Percentiles rank a stretch among this genome's conserved stretches.
Evolutionary conservation across 441 rosid genomes (phyloP).

Genomic region (Omphalea diandra): DNA sequence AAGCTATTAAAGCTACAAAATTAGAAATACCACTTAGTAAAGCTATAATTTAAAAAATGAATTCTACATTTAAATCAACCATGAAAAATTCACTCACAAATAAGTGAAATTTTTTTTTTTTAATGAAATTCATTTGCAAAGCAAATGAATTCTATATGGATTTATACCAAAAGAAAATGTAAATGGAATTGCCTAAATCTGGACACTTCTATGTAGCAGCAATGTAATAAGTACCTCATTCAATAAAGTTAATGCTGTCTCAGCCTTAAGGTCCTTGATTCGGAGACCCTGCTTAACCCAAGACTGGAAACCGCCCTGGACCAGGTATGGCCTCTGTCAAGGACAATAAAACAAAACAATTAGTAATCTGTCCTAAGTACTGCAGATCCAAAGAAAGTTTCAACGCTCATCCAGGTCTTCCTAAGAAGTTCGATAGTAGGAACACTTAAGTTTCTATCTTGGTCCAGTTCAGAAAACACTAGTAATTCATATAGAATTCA

Average conservation of each 20-base stretch:
- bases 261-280: conserved; percentile 78
- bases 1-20: too few relatives aligned
- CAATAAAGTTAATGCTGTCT: conserved; percentile 72
- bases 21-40: too few relatives aligned
- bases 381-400: neutral
- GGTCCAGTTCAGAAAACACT: neutral
- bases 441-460: neutral
- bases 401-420: neutral
- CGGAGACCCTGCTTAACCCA: conserved; percentile 83
- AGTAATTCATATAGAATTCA: neutral
- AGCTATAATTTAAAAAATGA: too few relatives aligned
- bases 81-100: too few relatives aligned
- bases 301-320: conserved; percentile 85
- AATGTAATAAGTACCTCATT: conserved; percentile 59
- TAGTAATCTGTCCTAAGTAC: conserved; percentile 2
- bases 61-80: too few relatives aligned
- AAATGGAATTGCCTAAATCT: too few relatives aligned
- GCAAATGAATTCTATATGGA: neutral
- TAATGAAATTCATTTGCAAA: too few relatives aligned
- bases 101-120: too few relatives aligned
- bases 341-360: conserved; percentile 24
- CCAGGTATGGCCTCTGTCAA: conserved; percentile 71
- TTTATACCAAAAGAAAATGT: too few relatives aligned
- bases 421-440: neutral
- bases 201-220: neutral